phyloP scores from a whole-genome alignment of 768 basidiomycete species.

The Lyophyllum semitale region DNA sequence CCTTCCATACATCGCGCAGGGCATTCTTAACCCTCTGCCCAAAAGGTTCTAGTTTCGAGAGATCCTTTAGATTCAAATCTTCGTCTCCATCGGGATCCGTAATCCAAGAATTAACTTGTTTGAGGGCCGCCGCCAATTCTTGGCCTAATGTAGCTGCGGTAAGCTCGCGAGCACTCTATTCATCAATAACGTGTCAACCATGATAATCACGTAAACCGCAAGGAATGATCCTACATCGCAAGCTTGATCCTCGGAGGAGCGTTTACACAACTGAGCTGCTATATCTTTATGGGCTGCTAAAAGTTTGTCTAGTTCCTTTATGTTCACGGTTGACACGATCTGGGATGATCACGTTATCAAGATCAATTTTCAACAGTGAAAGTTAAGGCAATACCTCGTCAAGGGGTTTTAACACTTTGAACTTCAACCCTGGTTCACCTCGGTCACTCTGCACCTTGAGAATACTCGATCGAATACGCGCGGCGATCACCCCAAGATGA shows the following conservation, averaged over 20 bases:
- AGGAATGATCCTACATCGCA: conserved; percentile 60
- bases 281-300: conserved; percentile 67
- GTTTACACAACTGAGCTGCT: conserved; percentile 64
- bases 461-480: conserved; percentile 66
- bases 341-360: conserved; percentile 21
- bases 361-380: conserved; percentile 1
- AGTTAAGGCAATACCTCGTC: conserved; percentile 67
- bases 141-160: conserved; percentile 79
- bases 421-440: conserved; percentile 28
- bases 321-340: conserved; percentile 55
- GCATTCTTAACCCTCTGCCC: conserved; percentile 62
- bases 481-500: conserved; percentile 91
- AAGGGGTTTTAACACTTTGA: conserved; percentile 52
- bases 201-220: conserved; percentile 1
- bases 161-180: conserved; percentile 82
- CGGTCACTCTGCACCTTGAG: conserved; percentile 44
- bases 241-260: conserved; percentile 77
- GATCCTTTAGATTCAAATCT: conserved; percentile 45
- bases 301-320: conserved; percentile 57
- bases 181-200: conserved; percentile 1
- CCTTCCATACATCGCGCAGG: conserved; percentile 75
- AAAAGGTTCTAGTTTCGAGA: conserved; percentile 44
- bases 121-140: conserved; percentile 74
- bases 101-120: conserved; percentile 54
- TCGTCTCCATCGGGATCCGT: conserved; percentile 46